Conservation (phyloP, 2,329 filamentous ascomycete genomes). For the Hypoxylon sp. region DNA sequence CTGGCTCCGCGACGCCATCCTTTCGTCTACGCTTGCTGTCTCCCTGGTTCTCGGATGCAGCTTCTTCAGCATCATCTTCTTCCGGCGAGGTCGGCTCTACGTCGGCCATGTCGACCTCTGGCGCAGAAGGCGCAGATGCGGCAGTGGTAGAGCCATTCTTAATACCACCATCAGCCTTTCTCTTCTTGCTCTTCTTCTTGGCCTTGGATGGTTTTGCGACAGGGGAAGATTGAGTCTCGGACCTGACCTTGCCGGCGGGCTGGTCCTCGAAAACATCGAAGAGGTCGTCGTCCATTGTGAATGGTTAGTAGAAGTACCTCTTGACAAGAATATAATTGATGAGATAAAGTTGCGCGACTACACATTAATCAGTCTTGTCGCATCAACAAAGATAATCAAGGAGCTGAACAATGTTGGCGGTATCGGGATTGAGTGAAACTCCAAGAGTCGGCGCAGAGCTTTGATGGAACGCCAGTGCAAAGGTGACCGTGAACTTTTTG, state of each 20-base stretch:
- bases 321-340: not conserved
- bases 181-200: constrained; percentile 79
- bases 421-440: constrained; percentile 8
- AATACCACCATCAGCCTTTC: constrained; percentile 84
- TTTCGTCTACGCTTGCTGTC: constrained; percentile 74
- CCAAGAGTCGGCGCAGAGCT: constrained; percentile 2
- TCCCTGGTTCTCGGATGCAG: constrained; percentile 60
- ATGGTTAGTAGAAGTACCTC: not conserved
- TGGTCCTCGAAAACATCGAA: constrained; percentile 85
- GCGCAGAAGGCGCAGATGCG: constrained; percentile 54
- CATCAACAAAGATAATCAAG: not conserved
- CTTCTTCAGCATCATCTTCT: constrained; percentile 53
- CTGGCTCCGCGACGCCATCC: constrained; percentile 77
- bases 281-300: constrained; percentile 80
- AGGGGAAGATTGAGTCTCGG: constrained; percentile 49
- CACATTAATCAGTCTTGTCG: not conserved
- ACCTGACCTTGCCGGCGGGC: constrained; percentile 62
- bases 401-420: not conserved
- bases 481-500: constrained; percentile 37
- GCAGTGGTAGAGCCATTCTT: constrained; percentile 62
- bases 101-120: constrained; percentile 50
- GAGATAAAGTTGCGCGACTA: not conserved
- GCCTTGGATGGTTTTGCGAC: constrained; percentile 56
- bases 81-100: constrained; percentile 55
- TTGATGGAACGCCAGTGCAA: constrained; percentile 14